These are phyloP conservation scores for Phytophthora uliginosa DNA, from an alignment of 352 stramenopile genomes.

Conservation along the genomic window DNA sequence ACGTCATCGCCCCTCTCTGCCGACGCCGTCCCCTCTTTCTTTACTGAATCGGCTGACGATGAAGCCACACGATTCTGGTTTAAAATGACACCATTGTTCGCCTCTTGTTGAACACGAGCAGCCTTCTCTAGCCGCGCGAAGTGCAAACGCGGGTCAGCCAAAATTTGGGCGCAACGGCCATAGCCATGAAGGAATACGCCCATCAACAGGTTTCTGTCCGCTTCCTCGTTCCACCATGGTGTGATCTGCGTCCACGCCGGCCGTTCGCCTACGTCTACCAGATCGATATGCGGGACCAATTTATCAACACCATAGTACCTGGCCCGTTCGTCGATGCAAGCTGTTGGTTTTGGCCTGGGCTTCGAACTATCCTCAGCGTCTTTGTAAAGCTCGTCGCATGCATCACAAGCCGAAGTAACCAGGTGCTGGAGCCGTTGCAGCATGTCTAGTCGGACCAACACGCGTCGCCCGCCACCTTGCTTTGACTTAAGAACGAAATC, in stretches of 20 bases:
- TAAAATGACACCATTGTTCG: conserved; percentile 16
- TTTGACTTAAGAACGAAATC: conserved; percentile 91
- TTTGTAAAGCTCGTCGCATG: conserved; percentile 66
- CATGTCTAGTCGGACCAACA: conserved; percentile 90
- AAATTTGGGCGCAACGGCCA: conserved; percentile 85
- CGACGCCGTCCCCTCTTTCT: conserved; percentile 23
- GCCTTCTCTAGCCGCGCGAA: conserved; percentile 77
- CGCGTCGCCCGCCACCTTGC: conserved; percentile 83
- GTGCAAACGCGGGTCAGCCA: conserved; percentile 75
- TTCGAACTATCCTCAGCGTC: conserved; percentile 28
- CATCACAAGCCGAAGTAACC: conserved; percentile 65
- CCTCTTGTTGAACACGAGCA: conserved; percentile 38
- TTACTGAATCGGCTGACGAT: conserved; percentile 10
- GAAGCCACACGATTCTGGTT: conserved; percentile 3
- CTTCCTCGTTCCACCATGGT: conserved; percentile 87
- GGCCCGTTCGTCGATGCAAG: conserved; percentile 81
- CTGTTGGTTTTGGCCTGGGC: conserved; percentile 39
- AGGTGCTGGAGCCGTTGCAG: conserved; percentile 79
- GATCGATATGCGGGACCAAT: conserved; percentile 64
- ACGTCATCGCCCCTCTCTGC: conserved; percentile 31
- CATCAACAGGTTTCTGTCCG: conserved; percentile 82
- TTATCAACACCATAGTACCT: conserved; percentile 78
- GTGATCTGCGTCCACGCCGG: conserved; percentile 87
- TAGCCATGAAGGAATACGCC: conserved; percentile 91
- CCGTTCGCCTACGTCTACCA: conserved; percentile 79